A percentile compares a stretch with the other conserved stretches of the same genome.
phyloP scores from a whole-genome alignment of 176 grass and related monocot species.

The Thinopyrum elongatum region DNA sequence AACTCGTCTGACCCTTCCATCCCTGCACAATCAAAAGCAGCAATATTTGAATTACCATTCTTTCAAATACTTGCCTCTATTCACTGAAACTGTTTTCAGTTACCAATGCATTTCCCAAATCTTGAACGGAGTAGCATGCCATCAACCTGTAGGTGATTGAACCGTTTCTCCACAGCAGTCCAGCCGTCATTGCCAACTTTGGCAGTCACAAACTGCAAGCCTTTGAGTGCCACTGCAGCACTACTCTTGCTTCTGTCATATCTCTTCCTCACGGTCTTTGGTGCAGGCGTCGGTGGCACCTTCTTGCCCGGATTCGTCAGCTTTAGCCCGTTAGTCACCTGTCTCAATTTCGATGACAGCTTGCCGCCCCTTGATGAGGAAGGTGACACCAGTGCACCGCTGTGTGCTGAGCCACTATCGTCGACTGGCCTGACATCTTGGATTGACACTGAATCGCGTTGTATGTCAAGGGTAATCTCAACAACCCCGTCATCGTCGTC shows the following conservation, averaged over 20 bases:
- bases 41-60: background rate
- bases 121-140: conserved; percentile 67
- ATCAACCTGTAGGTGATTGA: conserved; percentile 67
- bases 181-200: conserved; percentile 71
- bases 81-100: conserved; percentile 4
- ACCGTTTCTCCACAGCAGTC: conserved; percentile 65
- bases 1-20: conserved; percentile 94
- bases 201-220: conserved; percentile 72
- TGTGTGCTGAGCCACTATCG: background rate
- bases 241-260: conserved; percentile 70
- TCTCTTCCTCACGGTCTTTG: conserved; percentile 24
- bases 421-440: conserved; percentile 52
- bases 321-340: conserved; percentile 25
- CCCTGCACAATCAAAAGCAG: conserved; percentile 54
- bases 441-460: conserved; percentile 54
- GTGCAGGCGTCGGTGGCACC: background rate
- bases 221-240: conserved; percentile 65
- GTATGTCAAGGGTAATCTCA: conserved; percentile 78
- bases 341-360: too few species aligned
- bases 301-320: conserved; percentile 42
- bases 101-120: conserved; percentile 95
- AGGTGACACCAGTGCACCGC: too few species aligned
- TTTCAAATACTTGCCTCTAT: conserved; percentile 1
- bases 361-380: conserved; percentile 36
- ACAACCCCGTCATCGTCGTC: conserved; percentile 69